These are phyloP conservation scores for Garcia nutans DNA, from an alignment of 345 rosid species.

Conservation along the genomic window DNA sequence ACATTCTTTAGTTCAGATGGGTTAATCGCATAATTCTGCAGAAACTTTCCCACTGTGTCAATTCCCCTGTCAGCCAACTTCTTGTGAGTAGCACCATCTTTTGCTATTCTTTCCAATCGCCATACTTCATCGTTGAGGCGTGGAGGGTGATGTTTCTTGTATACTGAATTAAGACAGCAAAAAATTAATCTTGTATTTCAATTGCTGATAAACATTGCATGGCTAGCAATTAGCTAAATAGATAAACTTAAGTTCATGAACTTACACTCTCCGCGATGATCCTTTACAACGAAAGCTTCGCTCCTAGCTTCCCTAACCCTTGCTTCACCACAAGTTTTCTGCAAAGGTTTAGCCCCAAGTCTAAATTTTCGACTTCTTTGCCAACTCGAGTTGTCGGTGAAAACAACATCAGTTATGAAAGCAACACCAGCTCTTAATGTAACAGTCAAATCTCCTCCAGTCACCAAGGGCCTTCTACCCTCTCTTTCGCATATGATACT, in stretches of 20 bases:
- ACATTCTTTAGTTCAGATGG: constrained; percentile 41
- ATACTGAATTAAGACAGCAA: constrained; percentile 36
- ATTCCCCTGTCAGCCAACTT: constrained; percentile 38
- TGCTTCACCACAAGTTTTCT: constrained; percentile 34
- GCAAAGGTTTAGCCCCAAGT: constrained; percentile 56
- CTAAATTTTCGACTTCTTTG: constrained; percentile 63
- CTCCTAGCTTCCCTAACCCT: constrained; percentile 64
- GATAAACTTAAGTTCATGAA: not conserved
- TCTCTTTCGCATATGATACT: constrained; percentile 54
- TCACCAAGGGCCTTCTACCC: constrained; percentile 65
- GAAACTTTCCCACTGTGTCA: constrained; percentile 42
- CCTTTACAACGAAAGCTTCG: constrained; percentile 65
- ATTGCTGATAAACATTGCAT: not conserved
- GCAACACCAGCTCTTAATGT: constrained; percentile 52
- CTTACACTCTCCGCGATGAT: constrained; percentile 88
- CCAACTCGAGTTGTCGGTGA: constrained; percentile 91
- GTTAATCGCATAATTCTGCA: constrained; percentile 23
- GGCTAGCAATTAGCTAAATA: not conserved
- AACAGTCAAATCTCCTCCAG: constrained; percentile 63
- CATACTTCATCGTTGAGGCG: constrained; percentile 55
- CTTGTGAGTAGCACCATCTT: constrained; percentile 44
- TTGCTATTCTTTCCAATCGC: constrained; percentile 72
- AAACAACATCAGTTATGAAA: constrained; percentile 37
- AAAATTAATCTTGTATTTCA: not conserved
- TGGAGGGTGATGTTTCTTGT: constrained; percentile 79